A percentile compares a stretch with the other conserved stretches of the same genome.
Conservation (phyloP, 1,284 basidiomycete genomes). For the Cryptococcus sp. region DNA sequence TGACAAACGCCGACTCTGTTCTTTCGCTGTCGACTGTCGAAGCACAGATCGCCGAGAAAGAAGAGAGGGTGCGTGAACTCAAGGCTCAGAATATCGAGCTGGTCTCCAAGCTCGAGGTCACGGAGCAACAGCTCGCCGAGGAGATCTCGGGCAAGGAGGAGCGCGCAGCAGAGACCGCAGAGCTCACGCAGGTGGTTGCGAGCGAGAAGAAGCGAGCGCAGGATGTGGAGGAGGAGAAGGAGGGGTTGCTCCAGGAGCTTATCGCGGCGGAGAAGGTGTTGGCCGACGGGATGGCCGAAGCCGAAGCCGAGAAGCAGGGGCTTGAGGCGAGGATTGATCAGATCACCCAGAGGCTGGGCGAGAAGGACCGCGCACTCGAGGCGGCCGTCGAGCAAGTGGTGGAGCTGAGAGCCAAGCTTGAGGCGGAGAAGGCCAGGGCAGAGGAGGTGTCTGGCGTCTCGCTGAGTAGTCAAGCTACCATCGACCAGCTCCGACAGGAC, state of each 20-base stretch:
- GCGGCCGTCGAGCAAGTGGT: background rate
- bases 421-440: background rate
- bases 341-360: background rate
- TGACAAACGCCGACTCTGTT: background rate
- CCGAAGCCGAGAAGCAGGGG: constrained; percentile 3
- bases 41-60: constrained; percentile 11
- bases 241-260: constrained; percentile 7
- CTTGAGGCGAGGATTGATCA: constrained; percentile 1
- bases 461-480: background rate
- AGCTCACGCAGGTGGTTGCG: constrained; percentile 3
- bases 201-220: background rate
- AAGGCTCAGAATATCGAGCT: constrained; percentile 7
- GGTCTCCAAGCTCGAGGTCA: constrained; percentile 3
- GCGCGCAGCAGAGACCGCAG: constrained; percentile 4
- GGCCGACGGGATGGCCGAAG: constrained; percentile 12
- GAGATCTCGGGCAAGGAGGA: background rate
- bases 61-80: constrained; percentile 9
- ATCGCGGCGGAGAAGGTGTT: constrained; percentile 13
- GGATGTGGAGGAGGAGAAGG: constrained; percentile 1
- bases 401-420: background rate
- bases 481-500: constrained; percentile 1
- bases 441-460: background rate
- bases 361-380: background rate
- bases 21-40: constrained; percentile 3
- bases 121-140: background rate